Evolutionary conservation across 169 alveolate genomes (phyloP), one percentile per base, ranked within the genome.

Genomic region (Cryptosporidium tyzzeri): DNA sequence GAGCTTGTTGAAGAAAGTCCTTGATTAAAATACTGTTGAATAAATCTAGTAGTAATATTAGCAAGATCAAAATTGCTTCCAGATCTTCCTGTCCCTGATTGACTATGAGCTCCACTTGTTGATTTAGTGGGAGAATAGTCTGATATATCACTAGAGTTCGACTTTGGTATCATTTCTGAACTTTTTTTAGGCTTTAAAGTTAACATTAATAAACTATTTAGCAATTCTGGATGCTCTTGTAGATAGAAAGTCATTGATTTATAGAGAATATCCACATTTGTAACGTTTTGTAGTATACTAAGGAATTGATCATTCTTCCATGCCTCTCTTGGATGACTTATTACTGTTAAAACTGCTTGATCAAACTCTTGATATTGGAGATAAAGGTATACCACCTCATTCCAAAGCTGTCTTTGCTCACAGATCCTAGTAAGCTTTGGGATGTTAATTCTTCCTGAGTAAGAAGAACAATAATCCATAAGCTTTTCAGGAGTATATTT

Each of bases 201-300:
- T 14, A 35, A 21, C 74, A 80, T 80, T n/a, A 80, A 29, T 75
- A 98, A 94, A 73, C 97, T 97, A 85, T 97, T 97, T 61, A 99
- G 94, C 85, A 96, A 96, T 95, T 96, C 94, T n/a, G 99, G 99
- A 92, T 98, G 97, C 92, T 98, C 99, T 84, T 98, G 99, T 45
- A 98, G 94, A 94, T 98, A 98, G 93, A 99, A 99, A 91, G 96
- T 95, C 73, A 99, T 97, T n/a, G 99, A 98, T 93, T 97, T 97
- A 95, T 98, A 98, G 92, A 97, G 95, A 70, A 98, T 94, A 91
- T 98, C 99, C 68, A 97, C 96, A 91, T 98, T 98, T 23, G 98
- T 91, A 44, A 97, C 99, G 91, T 97, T 95, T 84, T 92, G 93
- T 51, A 95, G 85, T 91, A 93, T 96, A 92, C 93, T 94, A 71